Conservation (phyloP, 805 yeast species). For the Monosporozyma solicola region DNA sequence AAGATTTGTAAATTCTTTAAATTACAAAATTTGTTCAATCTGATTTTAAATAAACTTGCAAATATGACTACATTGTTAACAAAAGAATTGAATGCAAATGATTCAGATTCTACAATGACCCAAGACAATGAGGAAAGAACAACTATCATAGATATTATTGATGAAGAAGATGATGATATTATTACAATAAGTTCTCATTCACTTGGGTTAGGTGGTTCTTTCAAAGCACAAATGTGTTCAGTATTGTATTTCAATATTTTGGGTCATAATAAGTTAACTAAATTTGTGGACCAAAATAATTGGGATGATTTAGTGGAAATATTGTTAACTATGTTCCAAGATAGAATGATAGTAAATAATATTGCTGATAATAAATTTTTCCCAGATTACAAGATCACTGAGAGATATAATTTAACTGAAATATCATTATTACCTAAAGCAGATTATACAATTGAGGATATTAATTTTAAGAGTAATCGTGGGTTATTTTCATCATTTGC, state of each 20-base stretch:
- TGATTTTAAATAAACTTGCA: slow-evolving; percentile 55
- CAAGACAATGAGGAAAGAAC: background rate
- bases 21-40: slow-evolving; percentile 49
- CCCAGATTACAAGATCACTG: background rate
- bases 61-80: slow-evolving; percentile 53
- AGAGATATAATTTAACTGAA: background rate
- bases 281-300: slow-evolving; percentile 30
- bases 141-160: slow-evolving; percentile 26
- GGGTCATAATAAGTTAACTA: slow-evolving; percentile 43
- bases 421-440: background rate
- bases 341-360: slow-evolving; percentile 3
- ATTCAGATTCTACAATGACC: background rate
- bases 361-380: background rate
- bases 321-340: slow-evolving; percentile 49
- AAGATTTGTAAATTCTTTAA: slow-evolving; percentile 60
- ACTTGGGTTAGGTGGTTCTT: slow-evolving; percentile 80
- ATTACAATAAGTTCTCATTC: slow-evolving; percentile 75
- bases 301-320: slow-evolving; percentile 59
- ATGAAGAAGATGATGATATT: slow-evolving; percentile 45
- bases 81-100: background rate
- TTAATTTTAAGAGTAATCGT: slow-evolving; percentile 36
- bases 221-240: slow-evolving; percentile 83
- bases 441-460: background rate
- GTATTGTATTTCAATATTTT: slow-evolving; percentile 76
- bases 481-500: slow-evolving; percentile 90